Conservation (phyloP, 2,329 filamentous ascomycete species). For the Penicillium sumatraense region DNA sequence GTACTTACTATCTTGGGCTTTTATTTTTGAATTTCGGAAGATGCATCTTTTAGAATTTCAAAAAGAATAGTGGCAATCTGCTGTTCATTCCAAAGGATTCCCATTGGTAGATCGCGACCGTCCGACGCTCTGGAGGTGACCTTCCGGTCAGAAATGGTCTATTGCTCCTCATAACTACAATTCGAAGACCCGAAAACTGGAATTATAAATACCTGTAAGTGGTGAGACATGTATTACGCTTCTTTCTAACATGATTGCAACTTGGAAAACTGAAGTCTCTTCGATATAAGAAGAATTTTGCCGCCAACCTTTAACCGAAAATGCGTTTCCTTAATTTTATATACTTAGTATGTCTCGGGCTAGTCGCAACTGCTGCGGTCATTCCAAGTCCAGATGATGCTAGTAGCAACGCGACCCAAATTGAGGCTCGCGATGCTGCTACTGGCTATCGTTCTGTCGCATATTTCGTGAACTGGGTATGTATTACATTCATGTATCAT, state of each 20-base stretch:
- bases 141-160: too few species aligned
- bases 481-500: constrained; percentile 1
- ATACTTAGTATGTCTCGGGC: constrained; percentile 15
- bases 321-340: constrained; percentile 18
- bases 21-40: not conserved
- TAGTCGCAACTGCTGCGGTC: constrained; percentile 14
- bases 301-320: too few species aligned
- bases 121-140: too few species aligned
- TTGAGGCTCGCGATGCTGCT: constrained; percentile 16
- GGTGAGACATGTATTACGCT: too few species aligned
- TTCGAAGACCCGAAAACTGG: too few species aligned
- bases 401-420: constrained; percentile 4
- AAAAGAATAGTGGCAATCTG: not conserved
- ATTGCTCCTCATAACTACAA: too few species aligned
- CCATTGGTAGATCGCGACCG: not conserved
- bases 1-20: not conserved
- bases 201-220: too few species aligned
- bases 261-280: too few species aligned
- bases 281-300: too few species aligned
- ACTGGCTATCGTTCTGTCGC: constrained; percentile 41
- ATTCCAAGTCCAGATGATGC: constrained; percentile 13
- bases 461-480: constrained; percentile 54
- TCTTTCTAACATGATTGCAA: too few species aligned
- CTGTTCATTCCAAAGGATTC: not conserved
- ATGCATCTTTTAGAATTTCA: not conserved